A percentile compares a stretch with the other conserved stretches of the same genome.
phyloP scores from a whole-genome alignment of 495 filamentous ascomycete genomes.

The Neurospora tetrasperma region DNA sequence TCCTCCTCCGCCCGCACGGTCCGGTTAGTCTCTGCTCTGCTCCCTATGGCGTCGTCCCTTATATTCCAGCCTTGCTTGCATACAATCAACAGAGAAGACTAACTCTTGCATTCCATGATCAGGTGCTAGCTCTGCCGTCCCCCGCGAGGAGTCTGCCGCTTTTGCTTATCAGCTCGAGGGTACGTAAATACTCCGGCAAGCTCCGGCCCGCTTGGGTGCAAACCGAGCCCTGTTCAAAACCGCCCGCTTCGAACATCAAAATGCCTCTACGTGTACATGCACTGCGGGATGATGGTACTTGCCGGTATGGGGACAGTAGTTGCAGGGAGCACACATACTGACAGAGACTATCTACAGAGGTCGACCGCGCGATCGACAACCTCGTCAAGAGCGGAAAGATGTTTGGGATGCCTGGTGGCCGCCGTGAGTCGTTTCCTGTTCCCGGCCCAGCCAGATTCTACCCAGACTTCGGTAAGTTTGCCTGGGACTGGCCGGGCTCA shows the following conservation, averaged over 20 bases:
- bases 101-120: constrained; percentile 2
- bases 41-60: not conserved
- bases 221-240: not conserved
- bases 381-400: constrained; percentile 92
- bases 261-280: not conserved
- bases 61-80: constrained; percentile 3
- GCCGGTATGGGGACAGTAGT: not conserved
- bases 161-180: constrained; percentile 89
- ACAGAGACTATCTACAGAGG: constrained; percentile 49
- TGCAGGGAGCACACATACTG: constrained; percentile 5
- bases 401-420: constrained; percentile 53
- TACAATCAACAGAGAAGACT: constrained; percentile 28
- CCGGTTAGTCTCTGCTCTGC: constrained; percentile 45
- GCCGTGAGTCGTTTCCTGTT: constrained; percentile 79
- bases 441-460: constrained; percentile 49
- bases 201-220: not conserved
- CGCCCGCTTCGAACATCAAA: not conserved
- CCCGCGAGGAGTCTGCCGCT: constrained; percentile 67
- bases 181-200: constrained; percentile 40
- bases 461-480: constrained; percentile 43
- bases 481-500: constrained; percentile 21
- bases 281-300: not conserved
- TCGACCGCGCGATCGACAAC: constrained; percentile 92
- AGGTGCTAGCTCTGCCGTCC: constrained; percentile 71
- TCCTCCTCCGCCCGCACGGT: constrained; percentile 77